phyloP scores from a whole-genome alignment of 257 asterid genomes.

The Ligustrum vulgare region DNA sequence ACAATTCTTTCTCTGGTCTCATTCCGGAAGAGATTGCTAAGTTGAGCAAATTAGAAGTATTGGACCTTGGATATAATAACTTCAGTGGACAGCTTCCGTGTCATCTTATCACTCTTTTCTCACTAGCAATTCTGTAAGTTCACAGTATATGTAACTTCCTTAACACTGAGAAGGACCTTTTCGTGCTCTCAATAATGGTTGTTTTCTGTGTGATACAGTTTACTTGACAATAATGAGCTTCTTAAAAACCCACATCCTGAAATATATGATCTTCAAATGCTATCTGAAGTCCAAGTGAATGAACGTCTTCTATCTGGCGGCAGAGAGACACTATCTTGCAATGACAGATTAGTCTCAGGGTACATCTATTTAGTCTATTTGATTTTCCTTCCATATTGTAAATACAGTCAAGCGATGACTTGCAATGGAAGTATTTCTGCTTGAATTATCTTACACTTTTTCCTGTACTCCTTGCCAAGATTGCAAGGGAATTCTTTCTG shows the following conservation, averaged over 20 bases:
- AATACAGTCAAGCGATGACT: no score
- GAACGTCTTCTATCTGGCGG: constrained; percentile 35
- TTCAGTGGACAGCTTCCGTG: constrained; percentile 72
- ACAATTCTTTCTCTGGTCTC: constrained; percentile 78
- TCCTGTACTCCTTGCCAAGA: no score
- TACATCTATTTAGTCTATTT: constrained; percentile 26
- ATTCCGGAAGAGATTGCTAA: constrained; percentile 62
- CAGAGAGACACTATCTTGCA: constrained; percentile 29
- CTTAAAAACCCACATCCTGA: constrained; percentile 42
- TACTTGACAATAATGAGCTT: constrained; percentile 70
- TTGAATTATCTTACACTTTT: no score
- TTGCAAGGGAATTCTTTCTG: no score
- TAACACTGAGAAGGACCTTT: constrained; percentile 4
- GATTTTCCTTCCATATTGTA: background rate
- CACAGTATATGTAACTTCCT: background rate
- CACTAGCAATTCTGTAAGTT: constrained; percentile 59
- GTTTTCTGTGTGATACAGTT: constrained; percentile 40
- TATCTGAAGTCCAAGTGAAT: constrained; percentile 59
- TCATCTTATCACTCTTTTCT: constrained; percentile 53
- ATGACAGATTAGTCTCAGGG: constrained; percentile 37
- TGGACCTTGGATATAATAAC: constrained; percentile 81
- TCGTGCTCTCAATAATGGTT: constrained; percentile 3
- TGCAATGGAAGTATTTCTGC: no score
- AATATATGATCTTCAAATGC: constrained; percentile 46
- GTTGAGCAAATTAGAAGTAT: constrained; percentile 61